A percentile compares a stretch with the other conserved stretches of the same genome.
phyloP scores from a whole-genome alignment of 164 flowering plant species.

The Houttuynia cordata region DNA sequence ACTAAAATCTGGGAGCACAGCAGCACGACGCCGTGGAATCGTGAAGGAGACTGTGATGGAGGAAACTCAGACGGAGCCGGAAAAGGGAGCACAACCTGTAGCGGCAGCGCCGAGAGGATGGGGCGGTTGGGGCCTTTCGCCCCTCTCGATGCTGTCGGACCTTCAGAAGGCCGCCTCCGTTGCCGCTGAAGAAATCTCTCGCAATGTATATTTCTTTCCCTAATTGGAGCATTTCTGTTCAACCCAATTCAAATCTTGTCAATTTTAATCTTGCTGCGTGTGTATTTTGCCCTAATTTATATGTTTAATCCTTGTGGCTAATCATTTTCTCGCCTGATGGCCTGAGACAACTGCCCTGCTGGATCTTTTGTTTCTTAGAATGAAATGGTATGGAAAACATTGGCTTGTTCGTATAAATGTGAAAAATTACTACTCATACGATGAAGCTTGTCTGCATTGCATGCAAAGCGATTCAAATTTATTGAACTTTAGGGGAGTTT shows the following conservation, averaged over 20 bases:
- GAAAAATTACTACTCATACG: too few relatives aligned
- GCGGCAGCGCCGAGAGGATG: conserved; percentile 31
- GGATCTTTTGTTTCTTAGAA: too few relatives aligned
- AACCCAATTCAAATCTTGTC: neutral
- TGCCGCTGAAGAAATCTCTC: conserved; percentile 90
- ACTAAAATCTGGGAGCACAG: too few relatives aligned
- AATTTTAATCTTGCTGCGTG: neutral
- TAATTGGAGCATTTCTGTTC: neutral
- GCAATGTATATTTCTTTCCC: conserved; percentile 41
- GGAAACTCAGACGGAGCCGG: neutral
- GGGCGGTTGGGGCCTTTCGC: conserved; percentile 95
- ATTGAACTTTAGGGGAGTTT: too few relatives aligned
- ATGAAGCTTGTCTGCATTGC: too few relatives aligned
- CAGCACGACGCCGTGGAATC: too few relatives aligned
- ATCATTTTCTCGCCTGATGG: too few relatives aligned
- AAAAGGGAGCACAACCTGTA: neutral
- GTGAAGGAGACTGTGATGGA: neutral
- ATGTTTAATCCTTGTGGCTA: too few relatives aligned
- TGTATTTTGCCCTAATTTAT: neutral
- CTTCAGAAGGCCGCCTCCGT: conserved; percentile 76
- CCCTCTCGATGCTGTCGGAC: conserved; percentile 42
- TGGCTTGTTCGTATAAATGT: too few relatives aligned
- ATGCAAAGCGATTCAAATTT: too few relatives aligned
- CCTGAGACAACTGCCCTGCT: too few relatives aligned
- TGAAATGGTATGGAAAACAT: too few relatives aligned